phyloP scores from a whole-genome alignment of 2,329 filamentous ascomycete genomes.

The Colletotrichum abscissum region DNA sequence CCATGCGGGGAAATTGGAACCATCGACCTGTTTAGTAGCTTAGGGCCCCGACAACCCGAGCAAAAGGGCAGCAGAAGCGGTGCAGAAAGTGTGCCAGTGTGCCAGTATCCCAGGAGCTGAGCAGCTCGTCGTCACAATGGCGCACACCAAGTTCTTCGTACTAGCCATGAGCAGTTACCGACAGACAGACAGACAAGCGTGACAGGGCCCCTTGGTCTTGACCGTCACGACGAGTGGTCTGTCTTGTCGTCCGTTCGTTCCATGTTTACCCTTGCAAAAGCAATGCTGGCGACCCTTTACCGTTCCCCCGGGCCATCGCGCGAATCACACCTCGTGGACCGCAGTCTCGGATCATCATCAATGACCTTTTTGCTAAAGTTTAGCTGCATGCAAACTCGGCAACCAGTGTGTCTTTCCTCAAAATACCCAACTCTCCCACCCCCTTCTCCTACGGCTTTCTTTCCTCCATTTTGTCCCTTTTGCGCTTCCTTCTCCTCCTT shows the following conservation, averaged over 20 bases:
- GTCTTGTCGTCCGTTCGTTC: too few relatives aligned
- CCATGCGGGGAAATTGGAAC: slow-evolving; percentile 28
- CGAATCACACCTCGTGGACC: slow-evolving; percentile 20
- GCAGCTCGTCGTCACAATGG: neutral
- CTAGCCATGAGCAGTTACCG: neutral
- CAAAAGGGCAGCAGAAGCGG: neutral
- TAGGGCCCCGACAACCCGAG: slow-evolving; percentile 11
- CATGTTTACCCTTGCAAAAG: neutral
- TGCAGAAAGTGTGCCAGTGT: neutral
- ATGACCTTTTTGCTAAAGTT: slow-evolving; percentile 10
- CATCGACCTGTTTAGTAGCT: neutral
- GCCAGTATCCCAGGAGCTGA: too few relatives aligned
- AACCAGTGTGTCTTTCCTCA: neutral
- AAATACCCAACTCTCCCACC: neutral
- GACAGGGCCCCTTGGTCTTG: neutral
- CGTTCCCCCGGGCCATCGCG: neutral
- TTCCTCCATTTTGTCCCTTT: neutral
- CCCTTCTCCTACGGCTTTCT: neutral
- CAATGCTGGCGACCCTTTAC: neutral
- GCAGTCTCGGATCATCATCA: slow-evolving; percentile 15
- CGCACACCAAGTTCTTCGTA: neutral
- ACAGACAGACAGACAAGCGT: neutral
- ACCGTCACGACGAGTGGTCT: too few relatives aligned
- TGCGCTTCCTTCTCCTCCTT: neutral
- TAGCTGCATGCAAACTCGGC: slow-evolving; percentile 18